phyloP scores from a whole-genome alignment of 257 asterid genomes.

The Echium plantagineum region DNA sequence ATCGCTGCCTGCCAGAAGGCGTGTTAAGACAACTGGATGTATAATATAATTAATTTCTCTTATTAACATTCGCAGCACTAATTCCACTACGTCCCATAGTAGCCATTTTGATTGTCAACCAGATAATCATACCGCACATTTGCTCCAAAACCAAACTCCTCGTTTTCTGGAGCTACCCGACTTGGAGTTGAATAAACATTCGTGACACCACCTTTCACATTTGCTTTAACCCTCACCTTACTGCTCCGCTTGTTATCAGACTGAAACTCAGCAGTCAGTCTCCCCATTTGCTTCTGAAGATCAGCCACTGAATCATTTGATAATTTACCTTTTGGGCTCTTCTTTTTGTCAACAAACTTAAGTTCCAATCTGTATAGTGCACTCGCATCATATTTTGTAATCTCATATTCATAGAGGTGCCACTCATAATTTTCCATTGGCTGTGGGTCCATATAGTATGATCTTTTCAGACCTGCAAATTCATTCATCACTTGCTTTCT shows the following conservation, averaged over 20 bases:
- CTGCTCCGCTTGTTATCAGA: constrained; percentile 45
- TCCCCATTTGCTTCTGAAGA: constrained; percentile 85
- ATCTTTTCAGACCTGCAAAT: constrained; percentile 83
- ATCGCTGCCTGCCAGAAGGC: background rate
- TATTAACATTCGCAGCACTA: constrained; percentile 13
- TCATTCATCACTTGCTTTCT: constrained; percentile 86
- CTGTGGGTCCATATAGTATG: constrained; percentile 99
- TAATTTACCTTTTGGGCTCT: constrained; percentile 64
- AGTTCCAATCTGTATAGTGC: constrained; percentile 89
- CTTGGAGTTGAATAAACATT: constrained; percentile 5
- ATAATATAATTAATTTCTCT: constrained; percentile 14
- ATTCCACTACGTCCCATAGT: constrained; percentile 23
- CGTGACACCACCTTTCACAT: constrained; percentile 13
- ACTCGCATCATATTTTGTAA: constrained; percentile 45
- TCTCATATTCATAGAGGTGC: constrained; percentile 88
- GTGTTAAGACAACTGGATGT: background rate
- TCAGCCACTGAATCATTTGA: constrained; percentile 60
- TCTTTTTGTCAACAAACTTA: constrained; percentile 52
- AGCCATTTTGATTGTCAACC: constrained; percentile 42
- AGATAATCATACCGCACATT: constrained; percentile 41
- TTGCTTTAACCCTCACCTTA: constrained; percentile 23
- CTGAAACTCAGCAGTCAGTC: constrained; percentile 68
- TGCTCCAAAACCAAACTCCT: constrained; percentile 32
- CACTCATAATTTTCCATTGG: constrained; percentile 78
- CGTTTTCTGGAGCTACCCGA: constrained; percentile 22